phyloP scores from a whole-genome alignment of 1,284 basidiomycete species.

The Cutaneotrichosporon cavernicola region DNA sequence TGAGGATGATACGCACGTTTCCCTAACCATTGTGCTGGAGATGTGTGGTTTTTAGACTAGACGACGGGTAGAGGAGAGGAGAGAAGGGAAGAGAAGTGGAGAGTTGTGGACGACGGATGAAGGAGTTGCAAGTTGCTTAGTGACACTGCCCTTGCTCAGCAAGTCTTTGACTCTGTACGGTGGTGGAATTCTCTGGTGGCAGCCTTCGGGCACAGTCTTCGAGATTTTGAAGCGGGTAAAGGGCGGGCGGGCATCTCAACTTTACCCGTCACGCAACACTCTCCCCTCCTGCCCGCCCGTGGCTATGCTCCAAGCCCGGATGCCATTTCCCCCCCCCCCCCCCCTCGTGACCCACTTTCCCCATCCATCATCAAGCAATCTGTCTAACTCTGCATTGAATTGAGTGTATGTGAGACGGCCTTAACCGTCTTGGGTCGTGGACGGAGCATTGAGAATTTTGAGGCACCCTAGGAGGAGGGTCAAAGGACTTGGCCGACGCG shows the following conservation, averaged over 20 bases:
- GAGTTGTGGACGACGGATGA: slow-evolving; percentile 9
- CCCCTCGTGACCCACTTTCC: too few species aligned
- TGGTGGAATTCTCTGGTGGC: not conserved
- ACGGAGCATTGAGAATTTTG: too few species aligned
- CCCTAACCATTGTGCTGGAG: slow-evolving; percentile 50
- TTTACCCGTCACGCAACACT: not conserved
- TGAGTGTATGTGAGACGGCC: too few species aligned
- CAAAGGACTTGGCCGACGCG: too few species aligned
- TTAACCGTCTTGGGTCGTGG: too few species aligned
- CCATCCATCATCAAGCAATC: too few species aligned
- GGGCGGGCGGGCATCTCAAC: not conserved
- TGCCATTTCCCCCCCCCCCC: too few species aligned
- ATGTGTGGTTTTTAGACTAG: not conserved
- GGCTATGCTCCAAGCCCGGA: too few species aligned
- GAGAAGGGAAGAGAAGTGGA: slow-evolving; percentile 4
- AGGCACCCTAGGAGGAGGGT: too few species aligned
- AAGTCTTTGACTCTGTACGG: too few species aligned
- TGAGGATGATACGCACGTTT: slow-evolving; percentile 48
- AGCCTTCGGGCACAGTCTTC: not conserved
- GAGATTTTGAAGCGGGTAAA: slow-evolving; percentile 4
- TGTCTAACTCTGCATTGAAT: too few species aligned
- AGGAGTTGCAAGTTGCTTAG: not conserved
- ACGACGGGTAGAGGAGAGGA: slow-evolving; percentile 10
- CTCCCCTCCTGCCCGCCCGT: too few species aligned
- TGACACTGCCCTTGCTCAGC: not conserved